Evolutionary conservation across 2,329 filamentous ascomycete genomes (phyloP).

Genomic region (Trichoderma arundinaceum): DNA sequence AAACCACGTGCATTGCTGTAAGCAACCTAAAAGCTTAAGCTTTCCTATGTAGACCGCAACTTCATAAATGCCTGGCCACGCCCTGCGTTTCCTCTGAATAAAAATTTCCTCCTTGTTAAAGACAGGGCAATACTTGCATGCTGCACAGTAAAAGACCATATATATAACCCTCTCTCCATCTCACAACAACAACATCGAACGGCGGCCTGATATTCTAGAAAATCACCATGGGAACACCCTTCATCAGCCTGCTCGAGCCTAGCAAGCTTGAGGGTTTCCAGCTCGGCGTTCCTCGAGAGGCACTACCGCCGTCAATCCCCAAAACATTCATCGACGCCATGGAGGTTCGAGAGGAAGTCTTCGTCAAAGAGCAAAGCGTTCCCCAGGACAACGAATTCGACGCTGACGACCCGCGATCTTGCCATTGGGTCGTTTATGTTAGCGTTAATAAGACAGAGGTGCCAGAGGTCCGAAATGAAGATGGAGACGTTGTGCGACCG

Average conservation of each 20-base stretch:
- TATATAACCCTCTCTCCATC: background rate
- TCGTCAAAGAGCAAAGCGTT: constrained; percentile 64
- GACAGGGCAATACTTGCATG: background rate
- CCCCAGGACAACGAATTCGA: constrained; percentile 76
- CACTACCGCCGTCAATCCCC: constrained; percentile 57
- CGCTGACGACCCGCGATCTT: constrained; percentile 76
- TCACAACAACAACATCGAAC: background rate
- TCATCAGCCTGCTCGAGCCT: constrained; percentile 56
- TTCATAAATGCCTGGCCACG: constrained; percentile 3
- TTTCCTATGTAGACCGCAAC: constrained; percentile 13
- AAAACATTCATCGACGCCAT: constrained; percentile 67
- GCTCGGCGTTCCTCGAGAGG: constrained; percentile 45
- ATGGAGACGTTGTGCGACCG: constrained; percentile 49
- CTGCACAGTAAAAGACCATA: background rate
- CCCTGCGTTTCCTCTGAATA: background rate
- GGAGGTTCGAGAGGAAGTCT: constrained; percentile 65
- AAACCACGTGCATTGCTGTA: constrained; percentile 7
- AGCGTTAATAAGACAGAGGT: constrained; percentile 58
- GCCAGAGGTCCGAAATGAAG: constrained; percentile 51
- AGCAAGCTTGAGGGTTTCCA: constrained; percentile 57
- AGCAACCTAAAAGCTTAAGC: background rate
- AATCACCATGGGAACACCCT: constrained; percentile 54
- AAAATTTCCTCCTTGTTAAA: background rate
- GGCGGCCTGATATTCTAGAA: background rate
- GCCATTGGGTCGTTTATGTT: constrained; percentile 88